phyloP scores from a whole-genome alignment of 2,329 filamentous ascomycete species.

The Pseudocercospora musae region DNA sequence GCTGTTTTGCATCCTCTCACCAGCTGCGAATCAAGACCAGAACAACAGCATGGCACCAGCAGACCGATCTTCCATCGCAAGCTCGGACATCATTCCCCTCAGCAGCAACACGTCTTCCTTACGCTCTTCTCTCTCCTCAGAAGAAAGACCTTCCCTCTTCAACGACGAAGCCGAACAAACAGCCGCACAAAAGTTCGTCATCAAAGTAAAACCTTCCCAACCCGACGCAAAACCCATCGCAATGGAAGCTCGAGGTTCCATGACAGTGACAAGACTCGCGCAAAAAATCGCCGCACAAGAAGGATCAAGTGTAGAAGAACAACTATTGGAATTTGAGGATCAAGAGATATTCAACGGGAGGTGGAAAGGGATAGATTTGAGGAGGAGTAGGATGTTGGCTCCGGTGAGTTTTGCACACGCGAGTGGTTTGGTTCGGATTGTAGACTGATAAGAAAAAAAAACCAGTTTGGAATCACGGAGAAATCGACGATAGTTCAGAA shows the following conservation, averaged over 20 bases:
- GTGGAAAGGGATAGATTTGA: neutral
- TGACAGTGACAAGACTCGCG: neutral
- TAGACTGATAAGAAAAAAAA: no score
- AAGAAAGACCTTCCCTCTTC: neutral
- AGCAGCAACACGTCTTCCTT: neutral
- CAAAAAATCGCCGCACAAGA: neutral
- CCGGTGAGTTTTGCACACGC: neutral
- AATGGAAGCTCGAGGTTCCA: neutral
- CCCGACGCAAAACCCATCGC: neutral
- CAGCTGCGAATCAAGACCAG: no score
- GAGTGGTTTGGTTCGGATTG: no score
- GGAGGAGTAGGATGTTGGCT: neutral
- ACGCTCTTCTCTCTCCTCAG: neutral
- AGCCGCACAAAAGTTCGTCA: neutral
- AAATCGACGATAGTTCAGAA: neutral
- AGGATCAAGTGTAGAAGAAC: neutral
- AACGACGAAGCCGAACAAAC: neutral
- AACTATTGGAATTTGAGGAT: neutral
- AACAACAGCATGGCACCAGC: neutral
- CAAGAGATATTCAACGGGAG: neutral
- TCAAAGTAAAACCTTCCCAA: neutral
- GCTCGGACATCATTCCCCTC: neutral
- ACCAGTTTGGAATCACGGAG: neutral
- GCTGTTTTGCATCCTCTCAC: no score
- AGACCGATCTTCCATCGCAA: neutral